phyloP scores from a whole-genome alignment of 257 asterid species.

The Orobanche coerulescens region DNA sequence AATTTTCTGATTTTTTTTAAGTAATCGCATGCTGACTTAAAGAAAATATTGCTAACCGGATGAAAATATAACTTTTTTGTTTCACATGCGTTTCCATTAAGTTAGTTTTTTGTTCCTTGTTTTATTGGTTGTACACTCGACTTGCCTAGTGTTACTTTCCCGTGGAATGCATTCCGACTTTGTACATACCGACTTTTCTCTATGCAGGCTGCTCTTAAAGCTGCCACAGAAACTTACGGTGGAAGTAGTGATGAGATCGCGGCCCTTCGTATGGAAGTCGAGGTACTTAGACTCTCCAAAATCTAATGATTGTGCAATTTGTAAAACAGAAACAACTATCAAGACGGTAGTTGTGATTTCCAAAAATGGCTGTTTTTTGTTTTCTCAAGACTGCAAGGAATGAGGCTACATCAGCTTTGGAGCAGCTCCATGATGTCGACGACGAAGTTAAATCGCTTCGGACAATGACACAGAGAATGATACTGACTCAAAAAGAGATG shows the following conservation, averaged over 20 bases:
- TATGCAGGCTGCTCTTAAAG: slow-evolving; percentile 77
- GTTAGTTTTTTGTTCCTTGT: slow-evolving; percentile 2
- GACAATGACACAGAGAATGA: slow-evolving; percentile 58
- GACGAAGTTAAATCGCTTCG: slow-evolving; percentile 51
- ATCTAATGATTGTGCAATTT: neutral
- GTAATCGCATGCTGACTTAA: no score
- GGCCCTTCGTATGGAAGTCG: slow-evolving; percentile 72
- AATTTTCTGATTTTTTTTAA: no score
- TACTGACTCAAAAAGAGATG: slow-evolving; percentile 72
- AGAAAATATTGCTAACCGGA: no score
- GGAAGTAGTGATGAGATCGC: slow-evolving; percentile 62
- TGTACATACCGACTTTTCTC: slow-evolving; percentile 11
- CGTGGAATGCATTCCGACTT: neutral
- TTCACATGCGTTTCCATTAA: no score
- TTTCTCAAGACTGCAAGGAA: slow-evolving; percentile 55
- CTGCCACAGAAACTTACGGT: slow-evolving; percentile 66
- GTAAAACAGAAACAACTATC: no score
- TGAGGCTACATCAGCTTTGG: slow-evolving; percentile 61
- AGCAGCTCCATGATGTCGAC: slow-evolving; percentile 47
- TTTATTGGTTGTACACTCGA: neutral
- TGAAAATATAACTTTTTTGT: no score
- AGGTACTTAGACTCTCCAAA: slow-evolving; percentile 39
- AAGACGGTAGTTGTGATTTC: neutral
- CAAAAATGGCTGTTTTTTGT: neutral
- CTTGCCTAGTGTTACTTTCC: neutral